Evolutionary conservation across 805 yeast genomes (phyloP).

Genomic region (Candida michaelii): DNA sequence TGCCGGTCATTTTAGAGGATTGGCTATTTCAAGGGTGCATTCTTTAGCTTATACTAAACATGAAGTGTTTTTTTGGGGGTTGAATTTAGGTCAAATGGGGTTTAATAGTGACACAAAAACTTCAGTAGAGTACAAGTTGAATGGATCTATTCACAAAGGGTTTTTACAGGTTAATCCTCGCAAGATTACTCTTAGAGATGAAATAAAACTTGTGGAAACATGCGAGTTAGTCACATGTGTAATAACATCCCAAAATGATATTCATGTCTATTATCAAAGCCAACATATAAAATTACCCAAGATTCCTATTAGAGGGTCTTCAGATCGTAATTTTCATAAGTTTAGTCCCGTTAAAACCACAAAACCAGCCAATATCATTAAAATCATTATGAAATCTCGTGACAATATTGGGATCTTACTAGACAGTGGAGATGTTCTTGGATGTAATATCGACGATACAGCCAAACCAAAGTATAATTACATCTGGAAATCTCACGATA

Average conservation of each 20-base stretch:
- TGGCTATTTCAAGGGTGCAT: conserved; percentile 67
- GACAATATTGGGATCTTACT: conserved; percentile 49
- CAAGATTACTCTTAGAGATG: conserved; percentile 44
- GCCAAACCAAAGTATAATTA: conserved; percentile 39
- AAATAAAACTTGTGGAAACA: conserved; percentile 57
- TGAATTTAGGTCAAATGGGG: conserved; percentile 82
- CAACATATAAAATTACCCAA: conserved; percentile 52
- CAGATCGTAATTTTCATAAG: conserved; percentile 47
- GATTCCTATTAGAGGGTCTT: conserved; percentile 34
- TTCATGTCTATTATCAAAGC: conserved; percentile 60
- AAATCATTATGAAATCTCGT: conserved; percentile 36
- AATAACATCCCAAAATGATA: conserved; percentile 54
- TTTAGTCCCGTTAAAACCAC: conserved; percentile 56
- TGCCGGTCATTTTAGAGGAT: conserved; percentile 34
- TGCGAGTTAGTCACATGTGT: conserved; percentile 72
- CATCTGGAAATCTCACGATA: conserved; percentile 65
- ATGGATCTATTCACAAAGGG: conserved; percentile 36
- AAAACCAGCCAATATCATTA: conserved; percentile 32
- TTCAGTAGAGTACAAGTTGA: conserved; percentile 25
- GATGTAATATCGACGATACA: conserved; percentile 26
- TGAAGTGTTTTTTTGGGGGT: conserved; percentile 69
- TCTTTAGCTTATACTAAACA: conserved; percentile 56
- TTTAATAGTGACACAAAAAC: conserved; percentile 23
- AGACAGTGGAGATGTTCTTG: conserved; percentile 59
- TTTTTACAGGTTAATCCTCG: conserved; percentile 39